Conservation (phyloP, 2,329 filamentous ascomycete genomes). For the Fusarium illudens region DNA sequence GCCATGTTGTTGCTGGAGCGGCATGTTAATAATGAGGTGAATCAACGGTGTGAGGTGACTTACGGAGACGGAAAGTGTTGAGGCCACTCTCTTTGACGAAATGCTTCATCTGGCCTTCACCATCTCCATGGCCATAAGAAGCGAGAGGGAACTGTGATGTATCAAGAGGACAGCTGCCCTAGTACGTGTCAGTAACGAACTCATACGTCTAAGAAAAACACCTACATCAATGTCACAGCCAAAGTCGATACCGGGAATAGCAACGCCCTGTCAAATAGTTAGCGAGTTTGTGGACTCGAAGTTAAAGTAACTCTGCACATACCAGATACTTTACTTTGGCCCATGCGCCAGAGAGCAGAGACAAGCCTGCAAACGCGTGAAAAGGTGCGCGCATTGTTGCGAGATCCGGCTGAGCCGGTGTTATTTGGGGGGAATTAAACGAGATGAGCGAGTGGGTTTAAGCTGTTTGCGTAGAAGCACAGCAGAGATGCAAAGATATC, state of each 20-base stretch:
- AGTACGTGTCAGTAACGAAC: neutral
- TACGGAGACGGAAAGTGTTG: conserved; percentile 64
- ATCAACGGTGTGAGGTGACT: conserved; percentile 20
- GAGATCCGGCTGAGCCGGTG: neutral
- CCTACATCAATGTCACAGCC: conserved; percentile 57
- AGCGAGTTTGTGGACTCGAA: neutral
- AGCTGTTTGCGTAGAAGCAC: neutral
- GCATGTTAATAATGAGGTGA: neutral
- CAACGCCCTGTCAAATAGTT: conserved; percentile 47
- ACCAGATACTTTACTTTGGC: conserved; percentile 24
- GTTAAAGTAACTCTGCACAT: neutral
- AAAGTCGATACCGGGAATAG: conserved; percentile 59
- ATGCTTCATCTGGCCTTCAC: conserved; percentile 64
- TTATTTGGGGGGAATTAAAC: neutral
- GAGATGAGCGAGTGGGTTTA: neutral
- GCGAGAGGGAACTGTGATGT: conserved; percentile 49
- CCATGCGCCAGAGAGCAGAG: conserved; percentile 12
- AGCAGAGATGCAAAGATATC: too few relatives aligned
- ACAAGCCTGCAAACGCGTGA: conserved; percentile 4
- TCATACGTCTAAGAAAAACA: neutral
- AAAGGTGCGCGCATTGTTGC: conserved; percentile 8
- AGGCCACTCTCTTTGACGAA: conserved; percentile 61
- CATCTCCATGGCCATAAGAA: conserved; percentile 47
- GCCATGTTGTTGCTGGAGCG: conserved; percentile 57
- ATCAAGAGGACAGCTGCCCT: conserved; percentile 51